Evolutionary conservation across 768 basidiomycete species (phyloP).

Genomic region (Termitomyces sp.): DNA sequence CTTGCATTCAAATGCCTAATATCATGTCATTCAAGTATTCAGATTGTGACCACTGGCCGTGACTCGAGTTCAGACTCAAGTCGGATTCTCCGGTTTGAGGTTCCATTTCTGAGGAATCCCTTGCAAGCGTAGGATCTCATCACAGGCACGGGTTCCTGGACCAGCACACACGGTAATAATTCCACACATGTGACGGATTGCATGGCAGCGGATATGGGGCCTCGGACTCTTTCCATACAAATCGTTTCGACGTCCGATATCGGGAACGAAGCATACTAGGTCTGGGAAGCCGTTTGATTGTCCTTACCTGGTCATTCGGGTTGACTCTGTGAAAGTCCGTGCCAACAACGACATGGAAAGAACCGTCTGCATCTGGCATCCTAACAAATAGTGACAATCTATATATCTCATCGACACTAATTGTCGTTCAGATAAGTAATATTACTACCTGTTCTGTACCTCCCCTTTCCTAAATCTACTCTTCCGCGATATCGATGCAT

Average conservation of each 20-base stretch:
- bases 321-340: neutral
- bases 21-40: no score
- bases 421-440: neutral
- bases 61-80: no score
- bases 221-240: neutral
- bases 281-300: neutral
- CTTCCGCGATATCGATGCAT: no score
- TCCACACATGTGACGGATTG: neutral
- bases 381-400: neutral
- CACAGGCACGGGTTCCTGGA: neutral
- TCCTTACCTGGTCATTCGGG: neutral
- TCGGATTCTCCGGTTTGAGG: no score
- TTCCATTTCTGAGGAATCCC: neutral
- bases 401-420: neutral
- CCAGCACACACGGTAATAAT: neutral
- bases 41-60: no score
- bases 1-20: no score
- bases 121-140: neutral
- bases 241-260: neutral
- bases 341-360: neutral
- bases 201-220: neutral
- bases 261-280: neutral
- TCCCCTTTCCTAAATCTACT: no score
- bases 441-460: neutral
- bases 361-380: neutral